Evolutionary conservation across 2,329 filamentous ascomycete genomes (phyloP).

Genomic region (Claviceps africana): DNA sequence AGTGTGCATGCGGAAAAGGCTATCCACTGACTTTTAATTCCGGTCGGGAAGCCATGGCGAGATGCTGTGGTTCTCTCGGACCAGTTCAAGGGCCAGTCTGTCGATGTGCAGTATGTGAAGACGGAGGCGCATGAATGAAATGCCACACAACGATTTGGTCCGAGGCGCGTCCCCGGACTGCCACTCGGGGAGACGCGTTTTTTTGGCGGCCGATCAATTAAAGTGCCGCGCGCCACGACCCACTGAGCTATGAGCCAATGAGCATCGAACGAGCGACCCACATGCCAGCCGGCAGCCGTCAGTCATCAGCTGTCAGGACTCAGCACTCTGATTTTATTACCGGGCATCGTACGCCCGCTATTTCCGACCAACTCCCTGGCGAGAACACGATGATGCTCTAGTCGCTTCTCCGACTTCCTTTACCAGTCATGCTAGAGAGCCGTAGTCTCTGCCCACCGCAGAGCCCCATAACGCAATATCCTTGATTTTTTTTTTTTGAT

Average conservation of each 20-base stretch:
- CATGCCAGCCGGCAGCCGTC: neutral
- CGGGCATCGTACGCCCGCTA: neutral
- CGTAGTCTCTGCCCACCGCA: neutral
- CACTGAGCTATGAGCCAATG: neutral
- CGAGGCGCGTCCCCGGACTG: slow-evolving; percentile 4
- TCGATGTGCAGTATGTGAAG: neutral
- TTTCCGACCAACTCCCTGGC: neutral
- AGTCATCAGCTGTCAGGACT: neutral
- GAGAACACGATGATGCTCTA: neutral
- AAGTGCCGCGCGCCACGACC: slow-evolving; percentile 8
- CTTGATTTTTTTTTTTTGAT: no score
- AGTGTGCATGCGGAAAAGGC: neutral
- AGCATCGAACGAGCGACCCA: neutral
- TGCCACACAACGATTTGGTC: neutral
- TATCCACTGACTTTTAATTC: slow-evolving; percentile 47
- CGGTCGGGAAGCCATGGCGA: slow-evolving; percentile 54
- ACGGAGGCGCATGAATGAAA: neutral
- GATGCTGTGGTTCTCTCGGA: neutral
- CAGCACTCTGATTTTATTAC: neutral
- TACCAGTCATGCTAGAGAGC: neutral
- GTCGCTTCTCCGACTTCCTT: no score
- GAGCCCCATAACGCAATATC: neutral
- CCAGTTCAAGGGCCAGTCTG: neutral
- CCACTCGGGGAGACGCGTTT: slow-evolving; percentile 10
- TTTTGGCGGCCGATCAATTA: slow-evolving; percentile 8